Evolutionary conservation across 345 rosid genomes (phyloP).

Genomic region (Melastoma malabathricum): DNA sequence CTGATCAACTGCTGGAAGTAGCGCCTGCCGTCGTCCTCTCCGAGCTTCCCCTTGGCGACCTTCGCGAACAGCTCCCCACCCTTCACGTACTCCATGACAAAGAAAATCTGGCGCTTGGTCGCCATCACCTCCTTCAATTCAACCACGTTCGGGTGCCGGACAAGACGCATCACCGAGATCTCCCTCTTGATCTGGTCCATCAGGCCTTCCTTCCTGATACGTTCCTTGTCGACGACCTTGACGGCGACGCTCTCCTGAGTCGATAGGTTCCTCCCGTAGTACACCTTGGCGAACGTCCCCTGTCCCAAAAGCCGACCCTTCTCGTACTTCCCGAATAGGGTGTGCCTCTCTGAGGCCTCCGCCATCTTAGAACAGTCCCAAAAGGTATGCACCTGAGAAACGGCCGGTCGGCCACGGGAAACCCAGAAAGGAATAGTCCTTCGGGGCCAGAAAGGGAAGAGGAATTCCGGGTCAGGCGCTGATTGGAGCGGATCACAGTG

Average conservation of each 20-base stretch:
- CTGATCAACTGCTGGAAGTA: conserved; percentile 65
- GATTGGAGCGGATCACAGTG: too few relatives aligned
- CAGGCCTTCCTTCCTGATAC: conserved; percentile 39
- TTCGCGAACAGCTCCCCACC: conserved; percentile 72
- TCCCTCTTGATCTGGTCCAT: conserved; percentile 65
- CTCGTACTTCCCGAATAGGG: conserved; percentile 48
- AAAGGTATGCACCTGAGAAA: too few relatives aligned
- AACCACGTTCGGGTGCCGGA: conserved; percentile 63
- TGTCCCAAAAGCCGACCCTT: conserved; percentile 57
- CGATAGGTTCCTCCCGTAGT: conserved; percentile 33
- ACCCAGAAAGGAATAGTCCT: too few relatives aligned
- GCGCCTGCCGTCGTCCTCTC: conserved; percentile 42
- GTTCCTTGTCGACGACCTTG: conserved; percentile 49
- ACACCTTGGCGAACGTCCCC: conserved; percentile 79
- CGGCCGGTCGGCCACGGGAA: too few relatives aligned
- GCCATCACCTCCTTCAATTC: conserved; percentile 75
- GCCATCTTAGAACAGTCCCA: not conserved
- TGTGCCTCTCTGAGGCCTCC: conserved; percentile 14
- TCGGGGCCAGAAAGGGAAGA: too few relatives aligned
- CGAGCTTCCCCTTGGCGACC: conserved; percentile 47
- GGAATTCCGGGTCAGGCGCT: too few relatives aligned
- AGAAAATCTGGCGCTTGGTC: conserved; percentile 45
- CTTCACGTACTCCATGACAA: conserved; percentile 65
- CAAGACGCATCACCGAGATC: conserved; percentile 67
- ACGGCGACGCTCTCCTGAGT: conserved; percentile 52